Evolutionary conservation across 768 basidiomycete species (phyloP), one percentile per base, ranked within the genome.

Genomic region (Trichaptum fuscoviolaceum): DNA sequence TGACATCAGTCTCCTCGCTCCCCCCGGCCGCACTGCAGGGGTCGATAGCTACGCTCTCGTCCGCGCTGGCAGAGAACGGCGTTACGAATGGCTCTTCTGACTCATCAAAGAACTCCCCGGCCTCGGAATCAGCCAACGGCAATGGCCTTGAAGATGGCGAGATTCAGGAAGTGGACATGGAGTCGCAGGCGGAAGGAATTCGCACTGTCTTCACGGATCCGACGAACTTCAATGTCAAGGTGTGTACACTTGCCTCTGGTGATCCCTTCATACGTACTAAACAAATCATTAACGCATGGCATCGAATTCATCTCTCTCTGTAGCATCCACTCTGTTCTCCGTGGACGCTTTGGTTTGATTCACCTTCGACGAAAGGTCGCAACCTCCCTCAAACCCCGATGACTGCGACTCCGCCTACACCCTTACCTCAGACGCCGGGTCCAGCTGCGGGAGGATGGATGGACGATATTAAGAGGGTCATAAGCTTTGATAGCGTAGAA

Each of bases 341-440:
- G 9, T 97, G 96, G 96, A 98, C 95, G 7, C 87, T 99, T 30
- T 98, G 95, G 95, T 99, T 98, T 75, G 96, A 99, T 75, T 96
- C 96, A 36, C 93, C 93, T 0, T 84, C 87, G 58, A 94, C 93
- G 35, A 98, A 98, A 78, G 89, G 89, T 65, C 88, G 95, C 64
- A 93, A 93, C 78, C 81, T 93, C 62, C 92, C 92, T 24, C 92
- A 93, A 78, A 93, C 92, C 24, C 91, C 91, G 65, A 76, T 89
- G 58, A 84, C 91, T 68, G 88, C 91, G 57, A 87, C 91, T 69
- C 90, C 90, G 9, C 88, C 87, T 75, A 91, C 90, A 0, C 90
- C 93, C 66, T 20, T 85, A 67, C 85, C 87, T 57, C 85, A 87
- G 70, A 93, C 93, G 0, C 91, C 93, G 57, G 81, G 89, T 66